Base-by-base conservation (phyloP, 2,329 filamentous ascomycete genomes). In the Pleoardoris graminearum region DNA sequence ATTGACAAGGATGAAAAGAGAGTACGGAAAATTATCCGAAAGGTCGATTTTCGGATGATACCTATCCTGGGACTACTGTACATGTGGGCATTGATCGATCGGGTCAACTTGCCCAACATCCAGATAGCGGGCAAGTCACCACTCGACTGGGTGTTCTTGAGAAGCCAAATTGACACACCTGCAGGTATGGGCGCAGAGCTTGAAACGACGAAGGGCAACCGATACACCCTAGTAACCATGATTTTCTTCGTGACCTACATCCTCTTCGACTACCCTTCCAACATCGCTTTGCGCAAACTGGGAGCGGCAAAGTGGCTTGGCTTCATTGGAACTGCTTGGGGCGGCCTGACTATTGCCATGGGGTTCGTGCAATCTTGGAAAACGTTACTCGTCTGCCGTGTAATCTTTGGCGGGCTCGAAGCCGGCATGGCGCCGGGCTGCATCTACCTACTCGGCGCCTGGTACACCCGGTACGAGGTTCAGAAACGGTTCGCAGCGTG, bases 401-500 rank as follows among this genome's bases (percentile, higher is more conserved):
- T 53, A 30, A 44, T 62, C n/a, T 54, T 64, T 25, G 59, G 58
- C 19, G 36, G 56, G 1, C 56, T 64, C 38, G 61, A 64, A 27
- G 58, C 60, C 22, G 59, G 43, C 32, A 48, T 52, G 36, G 38
- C 46, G 14, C 51, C 57, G 5, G 54, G 51, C 10, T 57, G 50
- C 44, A 49, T 60, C 1, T 61, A 55, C 41, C 50, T 52, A 16
- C 50, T 59, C n/a, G 47, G 33, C 7, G 56, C 50, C 39, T 61
- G 56, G 65, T 82, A 82, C 67, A 79, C 77, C 57, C 70, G 79
- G 42, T 70, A 78, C 46, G 79, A 83, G 66, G 72, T 83, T 6
- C 74, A 81, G 17, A 79, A 81, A 48, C 52, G 58, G 36, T 45
- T 58, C 33, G 79, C 79, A 2, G 77, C 81, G 47, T 82, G 80